Conservation (phyloP, 345 rosid genomes). For the Carallia pectinifolia region DNA sequence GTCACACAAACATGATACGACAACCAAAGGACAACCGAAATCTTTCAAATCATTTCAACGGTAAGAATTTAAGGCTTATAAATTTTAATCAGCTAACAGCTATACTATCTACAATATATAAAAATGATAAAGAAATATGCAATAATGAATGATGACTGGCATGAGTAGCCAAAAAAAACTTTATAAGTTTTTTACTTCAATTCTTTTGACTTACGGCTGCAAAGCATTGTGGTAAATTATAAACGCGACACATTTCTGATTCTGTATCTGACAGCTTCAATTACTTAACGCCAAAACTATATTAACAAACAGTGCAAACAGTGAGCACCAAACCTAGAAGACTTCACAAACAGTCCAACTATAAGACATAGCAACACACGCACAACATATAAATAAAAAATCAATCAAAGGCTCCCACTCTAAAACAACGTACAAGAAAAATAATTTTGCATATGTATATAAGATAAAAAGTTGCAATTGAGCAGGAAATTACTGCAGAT, state of each 20-base stretch:
- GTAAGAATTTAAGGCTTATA: too few relatives aligned
- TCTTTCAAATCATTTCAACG: too few relatives aligned
- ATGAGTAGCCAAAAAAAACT: not conserved
- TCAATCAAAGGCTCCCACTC: not conserved
- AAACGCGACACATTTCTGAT: constrained; percentile 53
- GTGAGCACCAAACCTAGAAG: not conserved
- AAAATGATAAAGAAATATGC: too few relatives aligned
- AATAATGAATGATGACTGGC: too few relatives aligned
- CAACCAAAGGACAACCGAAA: too few relatives aligned
- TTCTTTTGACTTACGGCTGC: constrained; percentile 44
- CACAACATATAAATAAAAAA: not conserved
- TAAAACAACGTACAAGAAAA: not conserved
- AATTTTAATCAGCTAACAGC: too few relatives aligned
- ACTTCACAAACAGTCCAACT: constrained; percentile 67
- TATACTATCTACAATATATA: too few relatives aligned
- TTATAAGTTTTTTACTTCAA: constrained; percentile 30
- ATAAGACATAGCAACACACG: constrained; percentile 5
- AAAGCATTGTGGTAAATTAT: constrained; percentile 74
- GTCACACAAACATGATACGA: too few relatives aligned
- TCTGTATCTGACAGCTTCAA: constrained; percentile 74
- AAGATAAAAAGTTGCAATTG: too few relatives aligned
- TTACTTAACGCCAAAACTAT: constrained; percentile 46
- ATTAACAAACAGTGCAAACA: constrained; percentile 1
- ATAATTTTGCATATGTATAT: too few relatives aligned
- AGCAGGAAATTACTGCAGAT: too few relatives aligned